Evolutionary conservation across 495 filamentous ascomycete genomes (phyloP).

Genomic region (Articulospora tetracladia): DNA sequence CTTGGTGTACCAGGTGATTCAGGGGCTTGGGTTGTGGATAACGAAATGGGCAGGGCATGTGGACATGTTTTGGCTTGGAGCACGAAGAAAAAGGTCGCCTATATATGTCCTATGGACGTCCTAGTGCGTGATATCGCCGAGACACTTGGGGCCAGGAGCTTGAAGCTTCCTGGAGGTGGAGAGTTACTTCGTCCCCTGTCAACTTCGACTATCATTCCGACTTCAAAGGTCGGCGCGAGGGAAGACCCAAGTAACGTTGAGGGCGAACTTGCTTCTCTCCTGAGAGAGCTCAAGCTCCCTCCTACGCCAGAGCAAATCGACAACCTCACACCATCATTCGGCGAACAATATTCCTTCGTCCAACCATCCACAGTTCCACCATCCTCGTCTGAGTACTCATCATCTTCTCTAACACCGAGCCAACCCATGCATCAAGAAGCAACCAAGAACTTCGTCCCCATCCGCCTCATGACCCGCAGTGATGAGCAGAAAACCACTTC

Average conservation of each 20-base stretch:
- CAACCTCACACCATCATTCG: not conserved
- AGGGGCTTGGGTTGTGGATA: slow-evolving; percentile 90
- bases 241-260: slow-evolving; percentile 1
- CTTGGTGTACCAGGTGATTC: slow-evolving; percentile 81
- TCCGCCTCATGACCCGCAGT: not conserved
- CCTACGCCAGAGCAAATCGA: slow-evolving; percentile 16
- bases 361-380: not conserved
- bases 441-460: slow-evolving; percentile 1
- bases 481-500: not conserved
- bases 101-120: slow-evolving; percentile 93
- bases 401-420: not conserved
- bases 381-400: not conserved
- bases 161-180: slow-evolving; percentile 19
- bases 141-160: slow-evolving; percentile 52
- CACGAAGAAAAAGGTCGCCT: slow-evolving; percentile 67
- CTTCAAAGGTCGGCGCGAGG: not conserved
- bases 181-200: not conserved
- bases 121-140: slow-evolving; percentile 79
- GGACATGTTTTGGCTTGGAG: slow-evolving; percentile 90
- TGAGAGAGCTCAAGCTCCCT: slow-evolving; percentile 14
- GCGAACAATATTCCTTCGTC: not conserved
- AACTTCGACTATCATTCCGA: not conserved
- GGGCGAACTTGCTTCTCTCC: slow-evolving; percentile 8
- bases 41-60: slow-evolving; percentile 71
- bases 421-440: not conserved